These are phyloP conservation scores for Xylaria castorea DNA, from an alignment of 495 filamentous ascomycete species.

Conservation along the genomic window DNA sequence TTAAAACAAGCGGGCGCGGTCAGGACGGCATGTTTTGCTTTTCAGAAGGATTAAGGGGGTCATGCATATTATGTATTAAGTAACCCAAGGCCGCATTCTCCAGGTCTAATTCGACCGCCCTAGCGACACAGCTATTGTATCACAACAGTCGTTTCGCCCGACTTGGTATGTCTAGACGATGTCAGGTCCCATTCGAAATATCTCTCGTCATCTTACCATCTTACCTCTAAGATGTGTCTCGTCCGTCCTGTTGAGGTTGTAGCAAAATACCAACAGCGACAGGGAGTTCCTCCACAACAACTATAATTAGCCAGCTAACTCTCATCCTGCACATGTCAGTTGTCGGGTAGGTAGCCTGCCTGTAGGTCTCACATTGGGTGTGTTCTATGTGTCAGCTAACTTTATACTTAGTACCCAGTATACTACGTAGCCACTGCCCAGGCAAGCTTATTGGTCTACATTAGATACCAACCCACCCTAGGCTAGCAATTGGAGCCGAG, in stretches of 20 bases:
- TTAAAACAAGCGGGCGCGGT: not conserved
- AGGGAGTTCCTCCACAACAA: not conserved
- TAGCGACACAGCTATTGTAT: constrained; percentile 12
- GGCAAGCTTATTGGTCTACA: not conserved
- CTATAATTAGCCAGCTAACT: not conserved
- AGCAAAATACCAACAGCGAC: not conserved
- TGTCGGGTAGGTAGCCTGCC: not conserved
- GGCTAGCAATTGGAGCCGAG: not conserved
- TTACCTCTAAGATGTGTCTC: not conserved
- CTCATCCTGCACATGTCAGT: not conserved
- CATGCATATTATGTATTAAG: constrained; percentile 12
- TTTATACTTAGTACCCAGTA: not conserved
- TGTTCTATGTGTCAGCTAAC: not conserved
- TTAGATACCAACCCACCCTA: not conserved
- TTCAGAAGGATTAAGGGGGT: constrained; percentile 11
- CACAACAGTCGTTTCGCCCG: constrained; percentile 10
- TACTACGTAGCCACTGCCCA: too few relatives aligned
- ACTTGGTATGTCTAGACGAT: constrained; percentile 21
- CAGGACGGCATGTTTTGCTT: not conserved
- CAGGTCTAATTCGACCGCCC: constrained; percentile 4
- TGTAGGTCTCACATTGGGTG: not conserved
- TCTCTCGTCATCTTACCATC: not conserved
- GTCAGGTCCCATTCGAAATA: not conserved
- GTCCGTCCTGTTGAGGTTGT: not conserved
- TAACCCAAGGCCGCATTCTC: constrained; percentile 6